These are phyloP conservation scores for Manihot esculenta DNA, from an alignment of 441 rosid genomes.

Conservation along the genomic window DNA sequence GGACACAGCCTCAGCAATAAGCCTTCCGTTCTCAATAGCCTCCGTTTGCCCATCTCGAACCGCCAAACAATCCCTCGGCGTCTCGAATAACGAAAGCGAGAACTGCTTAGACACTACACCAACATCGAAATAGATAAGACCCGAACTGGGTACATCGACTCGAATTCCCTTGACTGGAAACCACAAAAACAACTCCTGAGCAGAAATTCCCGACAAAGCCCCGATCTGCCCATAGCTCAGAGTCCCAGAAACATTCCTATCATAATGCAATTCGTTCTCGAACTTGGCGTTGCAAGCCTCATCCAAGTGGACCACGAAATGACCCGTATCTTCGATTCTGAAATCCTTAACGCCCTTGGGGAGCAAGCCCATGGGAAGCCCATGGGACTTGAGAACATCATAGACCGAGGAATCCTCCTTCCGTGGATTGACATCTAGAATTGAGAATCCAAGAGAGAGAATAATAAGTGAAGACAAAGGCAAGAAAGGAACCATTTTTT, in stretches of 20 bases:
- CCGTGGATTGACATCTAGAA: conserved; percentile 11
- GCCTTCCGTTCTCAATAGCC: conserved; percentile 18
- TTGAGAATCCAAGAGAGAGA: conserved; percentile 29
- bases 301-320: conserved; percentile 64
- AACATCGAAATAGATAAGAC: conserved; percentile 86
- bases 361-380: conserved; percentile 79
- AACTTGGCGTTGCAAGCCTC: conserved; percentile 87
- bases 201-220: conserved; percentile 61
- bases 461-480: conserved; percentile 28
- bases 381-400: conserved; percentile 54
- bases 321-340: conserved; percentile 48
- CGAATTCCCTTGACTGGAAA: conserved; percentile 79
- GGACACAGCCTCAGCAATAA: conserved; percentile 27
- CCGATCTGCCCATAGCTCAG: conserved; percentile 55
- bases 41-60: conserved; percentile 28
- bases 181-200: conserved; percentile 88
- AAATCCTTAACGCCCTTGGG: conserved; percentile 75
- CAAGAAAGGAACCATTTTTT: conserved; percentile 27
- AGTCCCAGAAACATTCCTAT: conserved; percentile 66
- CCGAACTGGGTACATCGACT: conserved; percentile 88
- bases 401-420: conserved; percentile 43
- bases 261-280: conserved; percentile 82
- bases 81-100: conserved; percentile 77
- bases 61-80: conserved; percentile 70
- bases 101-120: conserved; percentile 84